phyloP scores from a whole-genome alignment of 176 grass and related monocot genomes.

The Rhynchospora breviuscula region DNA sequence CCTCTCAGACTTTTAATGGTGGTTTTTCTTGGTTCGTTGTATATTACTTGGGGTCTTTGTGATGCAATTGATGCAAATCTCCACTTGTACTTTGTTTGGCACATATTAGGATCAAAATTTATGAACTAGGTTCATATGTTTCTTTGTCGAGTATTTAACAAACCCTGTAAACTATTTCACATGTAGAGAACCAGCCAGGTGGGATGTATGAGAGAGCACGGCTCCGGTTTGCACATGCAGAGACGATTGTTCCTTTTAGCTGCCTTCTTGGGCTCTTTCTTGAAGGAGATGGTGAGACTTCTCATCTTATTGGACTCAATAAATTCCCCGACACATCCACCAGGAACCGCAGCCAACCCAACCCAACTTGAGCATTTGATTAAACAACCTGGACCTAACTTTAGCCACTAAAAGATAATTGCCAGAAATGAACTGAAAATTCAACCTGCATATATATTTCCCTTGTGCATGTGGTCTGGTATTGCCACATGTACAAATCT shows the following conservation, averaged over 20 bases:
- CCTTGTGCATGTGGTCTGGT: background rate
- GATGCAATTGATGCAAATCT: background rate
- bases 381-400: background rate
- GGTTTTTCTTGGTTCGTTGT: background rate
- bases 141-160: background rate
- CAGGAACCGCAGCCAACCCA: background rate
- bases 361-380: background rate
- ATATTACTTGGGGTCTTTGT: background rate
- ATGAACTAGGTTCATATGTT: background rate
- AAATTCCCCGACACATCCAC: background rate
- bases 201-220: conserved; percentile 83
- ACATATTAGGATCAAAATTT: background rate
- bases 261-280: conserved; percentile 96
- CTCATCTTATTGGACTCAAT: background rate
- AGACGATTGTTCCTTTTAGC: conserved; percentile 83
- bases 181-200: conserved; percentile 45
- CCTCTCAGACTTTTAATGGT: background rate
- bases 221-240: conserved; percentile 90
- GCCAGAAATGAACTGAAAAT: background rate
- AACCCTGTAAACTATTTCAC: background rate
- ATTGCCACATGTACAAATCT: background rate
- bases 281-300: conserved; percentile 54
- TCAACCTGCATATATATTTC: background rate
- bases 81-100: background rate
- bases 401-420: background rate